Evolutionary conservation across 2,329 filamentous ascomycete species (phyloP).

Genomic region (Septoria linicola): DNA sequence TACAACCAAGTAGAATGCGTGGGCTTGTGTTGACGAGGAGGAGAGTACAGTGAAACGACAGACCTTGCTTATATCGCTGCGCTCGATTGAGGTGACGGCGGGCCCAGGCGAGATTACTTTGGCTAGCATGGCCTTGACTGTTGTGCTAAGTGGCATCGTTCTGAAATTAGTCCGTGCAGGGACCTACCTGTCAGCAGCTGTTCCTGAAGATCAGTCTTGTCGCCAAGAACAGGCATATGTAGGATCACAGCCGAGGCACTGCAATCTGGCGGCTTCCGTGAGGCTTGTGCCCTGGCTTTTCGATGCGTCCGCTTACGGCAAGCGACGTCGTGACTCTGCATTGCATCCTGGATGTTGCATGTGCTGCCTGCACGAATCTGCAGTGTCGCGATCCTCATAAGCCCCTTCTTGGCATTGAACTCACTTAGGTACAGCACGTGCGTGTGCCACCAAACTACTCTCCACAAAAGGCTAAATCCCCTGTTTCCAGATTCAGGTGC

Average conservation of each 20-base stretch:
- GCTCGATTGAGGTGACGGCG: slow-evolving; percentile 19
- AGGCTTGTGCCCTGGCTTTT: background rate
- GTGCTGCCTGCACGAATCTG: background rate
- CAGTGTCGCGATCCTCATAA: slow-evolving; percentile 3
- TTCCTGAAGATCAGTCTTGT: slow-evolving; percentile 11
- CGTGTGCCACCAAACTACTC: background rate
- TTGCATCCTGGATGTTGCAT: background rate
- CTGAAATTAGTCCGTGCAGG: slow-evolving; percentile 22
- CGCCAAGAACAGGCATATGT: background rate
- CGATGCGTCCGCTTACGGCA: background rate
- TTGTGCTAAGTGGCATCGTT: slow-evolving; percentile 20
- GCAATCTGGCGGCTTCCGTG: background rate
- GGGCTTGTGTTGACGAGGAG: slow-evolving; percentile 18
- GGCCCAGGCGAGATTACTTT: slow-evolving; percentile 24
- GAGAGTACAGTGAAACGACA: slow-evolving; percentile 18
- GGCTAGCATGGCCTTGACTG: slow-evolving; percentile 19
- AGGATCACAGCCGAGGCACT: background rate
- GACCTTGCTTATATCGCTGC: slow-evolving; percentile 20
- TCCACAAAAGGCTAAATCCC: slow-evolving; percentile 5
- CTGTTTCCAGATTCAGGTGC: background rate
- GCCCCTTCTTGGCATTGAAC: background rate
- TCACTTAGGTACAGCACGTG: background rate
- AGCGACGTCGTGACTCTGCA: background rate
- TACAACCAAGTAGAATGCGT: slow-evolving; percentile 18
- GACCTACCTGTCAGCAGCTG: slow-evolving; percentile 14